Conservation (phyloP, 257 asterid genomes). For the Ehretia macrophylla region DNA sequence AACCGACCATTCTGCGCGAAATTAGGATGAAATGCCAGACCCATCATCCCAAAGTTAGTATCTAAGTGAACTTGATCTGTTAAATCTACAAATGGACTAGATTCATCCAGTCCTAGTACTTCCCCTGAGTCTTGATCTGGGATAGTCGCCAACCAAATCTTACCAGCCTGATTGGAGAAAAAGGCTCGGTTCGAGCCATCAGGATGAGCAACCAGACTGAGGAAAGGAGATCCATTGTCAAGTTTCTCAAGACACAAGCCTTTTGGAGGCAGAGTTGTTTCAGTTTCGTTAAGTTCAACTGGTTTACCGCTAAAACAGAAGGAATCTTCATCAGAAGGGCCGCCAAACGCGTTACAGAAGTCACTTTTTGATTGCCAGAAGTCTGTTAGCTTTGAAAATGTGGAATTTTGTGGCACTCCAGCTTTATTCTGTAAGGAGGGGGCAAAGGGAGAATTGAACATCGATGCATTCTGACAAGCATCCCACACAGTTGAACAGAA, state of each 20-base stretch:
- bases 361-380: constrained; percentile 77
- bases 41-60: constrained; percentile 78
- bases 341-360: constrained; percentile 76
- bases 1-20: constrained; percentile 73
- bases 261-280: constrained; percentile 37
- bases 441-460: constrained; percentile 71
- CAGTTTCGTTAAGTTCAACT: constrained; percentile 39
- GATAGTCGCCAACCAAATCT: constrained; percentile 67
- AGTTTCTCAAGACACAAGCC: constrained; percentile 86
- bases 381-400: constrained; percentile 51
- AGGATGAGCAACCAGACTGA: constrained; percentile 88
- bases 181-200: constrained; percentile 85
- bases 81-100: constrained; percentile 76
- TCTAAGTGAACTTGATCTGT: constrained; percentile 76
- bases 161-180: constrained; percentile 78
- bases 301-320: constrained; percentile 63
- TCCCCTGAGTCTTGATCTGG: constrained; percentile 86
- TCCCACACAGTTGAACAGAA: constrained; percentile 82
- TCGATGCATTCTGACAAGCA: constrained; percentile 53
- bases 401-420: constrained; percentile 37
- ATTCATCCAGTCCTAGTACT: constrained; percentile 53
- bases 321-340: constrained; percentile 28
- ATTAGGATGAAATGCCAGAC: constrained; percentile 89
- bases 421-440: constrained; percentile 65
- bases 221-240: constrained; percentile 59